Evolutionary conservation across 2,329 filamentous ascomycete species (phyloP).

Genomic region (Acrocalymma vagum): DNA sequence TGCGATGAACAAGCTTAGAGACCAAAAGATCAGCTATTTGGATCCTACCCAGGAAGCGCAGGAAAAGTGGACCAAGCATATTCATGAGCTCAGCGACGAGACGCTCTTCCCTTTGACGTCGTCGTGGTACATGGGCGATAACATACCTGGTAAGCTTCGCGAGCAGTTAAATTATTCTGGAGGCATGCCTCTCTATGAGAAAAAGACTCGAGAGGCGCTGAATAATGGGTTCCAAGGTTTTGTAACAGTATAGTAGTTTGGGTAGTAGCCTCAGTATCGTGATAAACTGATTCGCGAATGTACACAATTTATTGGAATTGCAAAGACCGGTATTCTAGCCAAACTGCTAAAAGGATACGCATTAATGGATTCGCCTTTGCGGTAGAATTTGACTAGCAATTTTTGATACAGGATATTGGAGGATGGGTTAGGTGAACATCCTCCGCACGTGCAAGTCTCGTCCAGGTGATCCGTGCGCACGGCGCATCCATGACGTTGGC

Average conservation of each 20-base stretch:
- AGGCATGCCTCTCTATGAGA: conserved; percentile 51
- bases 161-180: conserved; percentile 57
- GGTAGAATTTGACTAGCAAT: too few relatives aligned
- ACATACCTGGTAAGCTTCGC: conserved; percentile 55
- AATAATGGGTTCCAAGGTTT: conserved; percentile 47
- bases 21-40: conserved; percentile 49
- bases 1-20: conserved; percentile 47
- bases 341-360: too few relatives aligned
- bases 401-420: too few relatives aligned
- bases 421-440: background rate
- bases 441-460: conserved; percentile 2
- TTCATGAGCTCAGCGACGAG: conserved; percentile 51
- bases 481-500: conserved; percentile 16
- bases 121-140: conserved; percentile 56
- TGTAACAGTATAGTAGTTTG: conserved; percentile 40
- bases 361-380: too few relatives aligned
- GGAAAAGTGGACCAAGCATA: conserved; percentile 50
- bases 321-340: too few relatives aligned
- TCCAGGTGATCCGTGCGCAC: conserved; percentile 1
- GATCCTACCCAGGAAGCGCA: conserved; percentile 53
- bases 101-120: conserved; percentile 52
- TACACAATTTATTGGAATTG: too few relatives aligned
- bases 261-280: too few relatives aligned
- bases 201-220: conserved; percentile 48
- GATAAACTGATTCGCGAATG: too few relatives aligned